Evolutionary conservation across 306 rosid species (phyloP), one percentile per base, ranked within the genome.

Genomic region (Betula pendula): DNA sequence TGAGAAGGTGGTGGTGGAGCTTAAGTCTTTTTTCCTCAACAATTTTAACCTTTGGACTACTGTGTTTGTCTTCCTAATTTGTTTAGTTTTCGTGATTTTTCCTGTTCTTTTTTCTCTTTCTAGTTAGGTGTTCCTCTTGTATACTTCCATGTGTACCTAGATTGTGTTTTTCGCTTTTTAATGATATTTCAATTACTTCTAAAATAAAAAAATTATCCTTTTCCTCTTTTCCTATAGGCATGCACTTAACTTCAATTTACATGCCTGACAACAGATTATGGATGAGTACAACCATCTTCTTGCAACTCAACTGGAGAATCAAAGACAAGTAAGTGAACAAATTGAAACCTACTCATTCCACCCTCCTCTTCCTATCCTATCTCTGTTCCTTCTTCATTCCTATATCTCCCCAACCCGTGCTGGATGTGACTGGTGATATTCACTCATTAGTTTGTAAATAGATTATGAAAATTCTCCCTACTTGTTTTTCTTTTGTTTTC

Each of bases 271-370:
- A 81, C 97, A 95, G 97, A 91, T 88, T 87, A 87, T 86, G 79
- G 97, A 92, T 15, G 99, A 92, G 69, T 95, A 95, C 88, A 95
- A 95, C 84, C 87, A 69, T 75, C 97, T 92, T 70, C 91, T 95
- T 80, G 87, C 97, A 55, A 89, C 91, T 75, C 99, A 92, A 86
- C 84, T 92, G 85, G 96, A 95, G 81, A 87, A 83, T 78, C 97
- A 95, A 78, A 92, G 98, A 90, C 97, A 87, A 77, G 99, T 95
- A 83, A 73, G 91, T 73, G 71, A 48, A 60, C 70, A 38, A 66
- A 40, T 66, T 38, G 15, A 66, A 20, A 27, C 27, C 29, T 4
- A 19, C 8, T 35, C 27, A 27, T 31, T 16, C 43, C 68, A 62
- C 48, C 11, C 9, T 38, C 29, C 38, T 15, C 49, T 22, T 25